Base-by-base conservation (phyloP, 2,329 filamentous ascomycete genomes). In the Leptodontidium sp. region DNA sequence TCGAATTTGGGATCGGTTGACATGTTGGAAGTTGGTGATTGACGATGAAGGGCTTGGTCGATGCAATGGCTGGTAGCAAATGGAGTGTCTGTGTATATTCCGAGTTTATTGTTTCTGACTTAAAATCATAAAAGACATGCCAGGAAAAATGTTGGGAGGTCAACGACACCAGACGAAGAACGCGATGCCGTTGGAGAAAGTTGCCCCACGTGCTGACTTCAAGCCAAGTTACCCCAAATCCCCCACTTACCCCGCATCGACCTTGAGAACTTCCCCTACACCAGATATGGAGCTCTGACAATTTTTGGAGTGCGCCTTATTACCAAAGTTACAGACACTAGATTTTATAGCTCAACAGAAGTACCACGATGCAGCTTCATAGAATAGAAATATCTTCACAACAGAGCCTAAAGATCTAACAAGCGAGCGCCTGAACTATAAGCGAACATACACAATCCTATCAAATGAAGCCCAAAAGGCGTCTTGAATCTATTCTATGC, bases 1-100 rank as follows among this genome's bases (percentile, higher is more conserved):
- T 81, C 78, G 74, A 80, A 78, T 40, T 81, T 80, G 0, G 80
- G 78, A 65, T 82, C 79, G 68, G 78, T 79, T 38, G 80, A 81
- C 80, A 81, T 82, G 66, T 68, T 76, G 57, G 74, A 49, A 29
- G 50, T 17, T 26, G 40, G 17, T 15, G 38, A 53, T 40, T 40
- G n/a, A 6, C 2, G 17, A n/a, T 2, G 57, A 29, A 8, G 21
- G n/a, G 14, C 2, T 24, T 43, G 24, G 9, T 12, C 21, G 32
- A 2, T 1, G 52, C 12, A 57, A 35, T 35, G 11, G 14, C n/a
- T 50, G 47, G 14, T 12, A 5, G 12, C 14, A n/a, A 14, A 21
- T 50, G 6, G 8, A 50, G 15, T 50, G 47, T 4, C n/a, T 50
- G 47, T 11, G 5, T 50, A 12, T 50, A 50, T 32, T 32, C 29